Percentiles rank a stretch among this genome's conserved stretches.
Conservation (phyloP, 345 rosid genomes). For the Geranium rotundifolium region DNA sequence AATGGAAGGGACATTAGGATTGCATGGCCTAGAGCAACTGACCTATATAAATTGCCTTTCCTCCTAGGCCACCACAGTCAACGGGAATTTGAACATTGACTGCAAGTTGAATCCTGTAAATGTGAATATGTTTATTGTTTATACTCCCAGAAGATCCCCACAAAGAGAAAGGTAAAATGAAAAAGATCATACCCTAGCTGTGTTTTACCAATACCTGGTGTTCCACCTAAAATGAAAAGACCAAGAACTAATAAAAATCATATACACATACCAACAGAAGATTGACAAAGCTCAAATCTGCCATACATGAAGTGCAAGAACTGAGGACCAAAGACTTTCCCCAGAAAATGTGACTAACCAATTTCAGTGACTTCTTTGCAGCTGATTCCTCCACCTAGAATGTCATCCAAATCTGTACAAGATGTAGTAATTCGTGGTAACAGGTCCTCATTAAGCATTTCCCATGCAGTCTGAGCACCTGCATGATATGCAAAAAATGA, state of each 20-base stretch:
- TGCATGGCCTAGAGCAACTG: slow-evolving; percentile 1
- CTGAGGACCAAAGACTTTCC: too few relatives aligned
- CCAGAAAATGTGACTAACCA: slow-evolving; percentile 26
- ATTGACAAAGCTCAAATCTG: too few relatives aligned
- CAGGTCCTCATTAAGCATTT: slow-evolving; percentile 68
- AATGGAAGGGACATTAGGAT: not conserved
- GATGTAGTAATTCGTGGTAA: slow-evolving; percentile 67
- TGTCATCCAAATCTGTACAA: slow-evolving; percentile 64
- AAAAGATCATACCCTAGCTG: slow-evolving; percentile 60
- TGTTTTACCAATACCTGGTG: slow-evolving; percentile 93
- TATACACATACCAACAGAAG: slow-evolving; percentile 1
- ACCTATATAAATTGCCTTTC: slow-evolving; percentile 86
- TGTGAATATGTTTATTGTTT: slow-evolving; percentile 5
- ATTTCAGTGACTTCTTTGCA: slow-evolving; percentile 94
- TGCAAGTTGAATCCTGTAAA: slow-evolving; percentile 80
- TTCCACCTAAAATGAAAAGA: slow-evolving; percentile 41
- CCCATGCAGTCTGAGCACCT: slow-evolving; percentile 94
- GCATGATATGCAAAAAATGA: not conserved
- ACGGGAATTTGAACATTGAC: slow-evolving; percentile 87
- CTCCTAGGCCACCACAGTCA: slow-evolving; percentile 78
- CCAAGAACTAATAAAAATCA: not conserved
- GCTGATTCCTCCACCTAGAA: slow-evolving; percentile 79
- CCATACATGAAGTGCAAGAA: too few relatives aligned
- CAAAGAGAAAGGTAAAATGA: slow-evolving; percentile 8
- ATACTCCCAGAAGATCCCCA: too few relatives aligned